A percentile compares a stretch with the other conserved stretches of the same genome.
Evolutionary conservation across 2,329 filamentous ascomycete genomes (phyloP).

Genomic region (Aspergillus sp.): DNA sequence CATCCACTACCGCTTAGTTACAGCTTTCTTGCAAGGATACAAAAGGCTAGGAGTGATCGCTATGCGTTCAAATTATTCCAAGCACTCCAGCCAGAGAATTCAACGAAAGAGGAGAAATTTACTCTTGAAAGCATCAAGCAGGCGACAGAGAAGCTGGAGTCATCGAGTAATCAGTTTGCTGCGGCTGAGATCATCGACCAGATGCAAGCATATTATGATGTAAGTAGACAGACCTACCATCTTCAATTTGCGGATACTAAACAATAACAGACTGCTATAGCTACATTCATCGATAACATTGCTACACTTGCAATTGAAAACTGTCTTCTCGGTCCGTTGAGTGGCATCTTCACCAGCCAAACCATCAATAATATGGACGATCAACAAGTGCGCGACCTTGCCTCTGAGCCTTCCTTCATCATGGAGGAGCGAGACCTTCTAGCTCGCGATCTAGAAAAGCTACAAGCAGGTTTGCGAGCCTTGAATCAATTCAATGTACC

Average conservation of each 20-base stretch:
- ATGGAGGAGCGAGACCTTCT: constrained; percentile 11
- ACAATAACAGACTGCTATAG: constrained; percentile 23
- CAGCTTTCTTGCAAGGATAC: constrained; percentile 9
- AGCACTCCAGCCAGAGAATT: neutral
- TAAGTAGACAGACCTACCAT: constrained; percentile 4
- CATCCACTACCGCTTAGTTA: constrained; percentile 17
- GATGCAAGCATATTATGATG: constrained; percentile 30
- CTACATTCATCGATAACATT: constrained; percentile 46
- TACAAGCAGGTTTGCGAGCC: constrained; percentile 6
- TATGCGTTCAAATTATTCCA: constrained; percentile 3
- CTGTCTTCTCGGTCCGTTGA: constrained; percentile 41
- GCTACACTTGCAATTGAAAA: constrained; percentile 47
- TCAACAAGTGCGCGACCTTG: constrained; percentile 33
- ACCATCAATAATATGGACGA: constrained; percentile 33
- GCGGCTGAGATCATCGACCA: constrained; percentile 41
- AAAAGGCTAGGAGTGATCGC: constrained; percentile 3
- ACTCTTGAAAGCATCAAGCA: neutral
- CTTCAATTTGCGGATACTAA: neutral
- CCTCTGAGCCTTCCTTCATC: constrained; percentile 15
- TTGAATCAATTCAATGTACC: constrained; percentile 20
- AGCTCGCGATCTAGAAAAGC: constrained; percentile 11
- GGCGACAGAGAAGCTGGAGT: neutral
- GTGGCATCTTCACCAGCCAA: constrained; percentile 37
- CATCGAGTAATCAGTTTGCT: constrained; percentile 26
- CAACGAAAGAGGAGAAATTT: neutral